Percentiles rank a stretch among this genome's conserved stretches.
phyloP scores from a whole-genome alignment of 1,284 basidiomycete genomes.

The Inonotus hispidus region DNA sequence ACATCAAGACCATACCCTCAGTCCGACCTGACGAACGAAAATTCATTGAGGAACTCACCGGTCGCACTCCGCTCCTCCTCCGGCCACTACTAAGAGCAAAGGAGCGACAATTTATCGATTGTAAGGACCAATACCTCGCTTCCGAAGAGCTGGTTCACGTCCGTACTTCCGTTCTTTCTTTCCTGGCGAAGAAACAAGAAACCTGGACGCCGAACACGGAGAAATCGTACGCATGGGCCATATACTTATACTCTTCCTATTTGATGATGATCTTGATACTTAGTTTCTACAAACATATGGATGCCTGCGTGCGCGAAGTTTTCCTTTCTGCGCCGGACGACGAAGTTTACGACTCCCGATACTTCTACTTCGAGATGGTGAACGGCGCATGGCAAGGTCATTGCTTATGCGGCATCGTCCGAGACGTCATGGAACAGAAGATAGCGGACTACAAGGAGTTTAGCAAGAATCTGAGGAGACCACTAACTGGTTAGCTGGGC shows the following conservation, averaged over 20 bases:
- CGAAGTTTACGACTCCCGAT: slow-evolving; percentile 9
- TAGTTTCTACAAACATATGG: slow-evolving; percentile 16
- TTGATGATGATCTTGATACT: neutral
- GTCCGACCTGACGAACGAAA: slow-evolving; percentile 12
- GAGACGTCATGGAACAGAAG: slow-evolving; percentile 15
- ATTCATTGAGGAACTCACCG: slow-evolving; percentile 15
- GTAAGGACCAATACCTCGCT: slow-evolving; percentile 9
- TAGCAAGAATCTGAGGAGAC: slow-evolving; percentile 6
- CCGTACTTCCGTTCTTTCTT: slow-evolving; percentile 6
- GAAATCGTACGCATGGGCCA: slow-evolving; percentile 3
- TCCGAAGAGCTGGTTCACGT: slow-evolving; percentile 12
- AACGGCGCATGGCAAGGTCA: slow-evolving; percentile 16
- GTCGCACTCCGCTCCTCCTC: slow-evolving; percentile 13
- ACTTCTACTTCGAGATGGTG: slow-evolving; percentile 12
- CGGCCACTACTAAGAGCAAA: slow-evolving; percentile 9
- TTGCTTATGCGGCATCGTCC: slow-evolving; percentile 9
- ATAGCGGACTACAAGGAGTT: slow-evolving; percentile 9
- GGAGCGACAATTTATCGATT: slow-evolving; percentile 12
- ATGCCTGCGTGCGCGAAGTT: slow-evolving; percentile 13
- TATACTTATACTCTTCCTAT: neutral
- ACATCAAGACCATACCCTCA: slow-evolving; percentile 7
- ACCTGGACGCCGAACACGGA: slow-evolving; percentile 1
- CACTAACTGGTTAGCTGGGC: neutral
- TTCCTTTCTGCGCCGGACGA: slow-evolving; percentile 15
- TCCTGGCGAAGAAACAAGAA: slow-evolving; percentile 12